phyloP scores from a whole-genome alignment of 148 eudicot species.

The Euryodendron excelsum region DNA sequence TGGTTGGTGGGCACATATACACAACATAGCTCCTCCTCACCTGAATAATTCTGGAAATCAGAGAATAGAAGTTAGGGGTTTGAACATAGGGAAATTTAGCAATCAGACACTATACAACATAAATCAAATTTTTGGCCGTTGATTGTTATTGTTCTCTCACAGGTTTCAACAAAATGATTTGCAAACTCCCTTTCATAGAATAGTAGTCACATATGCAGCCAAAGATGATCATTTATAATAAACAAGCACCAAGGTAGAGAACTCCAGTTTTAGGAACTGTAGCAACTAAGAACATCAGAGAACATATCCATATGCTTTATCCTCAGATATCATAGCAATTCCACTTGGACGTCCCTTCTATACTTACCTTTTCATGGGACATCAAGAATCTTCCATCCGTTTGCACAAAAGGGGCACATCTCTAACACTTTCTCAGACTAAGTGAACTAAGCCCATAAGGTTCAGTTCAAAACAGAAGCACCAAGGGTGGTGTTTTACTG shows the following conservation, averaged over 20 bases:
- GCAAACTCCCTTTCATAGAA: too few species aligned
- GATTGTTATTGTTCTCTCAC: background rate
- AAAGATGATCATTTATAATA: too few species aligned
- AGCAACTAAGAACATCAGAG: too few species aligned
- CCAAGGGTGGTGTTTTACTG: too few species aligned
- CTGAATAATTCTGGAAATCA: constrained; percentile 19
- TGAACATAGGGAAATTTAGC: background rate
- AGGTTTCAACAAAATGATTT: too few species aligned
- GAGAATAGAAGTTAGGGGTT: background rate
- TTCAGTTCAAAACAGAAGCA: background rate
- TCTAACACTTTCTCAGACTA: background rate
- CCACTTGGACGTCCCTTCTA: too few species aligned
- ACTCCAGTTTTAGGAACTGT: too few species aligned
- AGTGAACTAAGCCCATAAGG: background rate
- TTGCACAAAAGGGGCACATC: background rate
- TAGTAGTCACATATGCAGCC: too few species aligned
- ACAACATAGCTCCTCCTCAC: constrained; percentile 35
- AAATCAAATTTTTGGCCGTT: background rate
- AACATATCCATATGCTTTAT: too few species aligned
- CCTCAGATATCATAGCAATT: too few species aligned
- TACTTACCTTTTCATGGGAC: background rate
- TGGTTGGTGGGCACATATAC: constrained; percentile 38
- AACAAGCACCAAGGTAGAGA: too few species aligned
- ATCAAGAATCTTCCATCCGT: constrained; percentile 1
- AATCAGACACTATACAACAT: background rate